A percentile compares a stretch with the other conserved stretches of the same genome.
Conservation (phyloP, 2,329 filamentous ascomycete species). For the Rutstroemia sydowiana region DNA sequence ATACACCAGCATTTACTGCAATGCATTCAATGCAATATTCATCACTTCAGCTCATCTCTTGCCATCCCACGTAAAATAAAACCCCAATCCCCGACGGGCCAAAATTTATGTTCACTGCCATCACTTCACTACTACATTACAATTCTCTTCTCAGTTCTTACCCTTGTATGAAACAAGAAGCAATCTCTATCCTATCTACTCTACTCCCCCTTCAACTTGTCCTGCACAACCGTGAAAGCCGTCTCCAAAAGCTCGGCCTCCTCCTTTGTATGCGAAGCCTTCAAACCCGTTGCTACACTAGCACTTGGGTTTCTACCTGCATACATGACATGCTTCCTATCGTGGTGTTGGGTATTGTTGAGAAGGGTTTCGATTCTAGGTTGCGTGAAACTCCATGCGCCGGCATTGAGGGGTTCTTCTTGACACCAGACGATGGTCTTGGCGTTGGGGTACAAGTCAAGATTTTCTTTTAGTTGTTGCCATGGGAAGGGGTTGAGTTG, state of each 20-base stretch:
- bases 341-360: conserved; percentile 86
- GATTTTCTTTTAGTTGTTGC: conserved; percentile 92
- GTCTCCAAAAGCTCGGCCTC: conserved; percentile 73
- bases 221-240: conserved; percentile 58
- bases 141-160: neutral
- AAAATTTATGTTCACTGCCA: neutral
- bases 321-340: conserved; percentile 94
- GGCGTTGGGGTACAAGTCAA: conserved; percentile 94
- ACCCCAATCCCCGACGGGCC: too few relatives aligned
- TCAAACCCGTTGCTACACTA: conserved; percentile 87
- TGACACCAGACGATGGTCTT: conserved; percentile 97
- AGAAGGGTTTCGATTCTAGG: conserved; percentile 94
- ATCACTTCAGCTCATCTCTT: neutral
- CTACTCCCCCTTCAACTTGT: conserved; percentile 56
- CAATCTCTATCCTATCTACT: neutral
- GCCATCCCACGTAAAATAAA: neutral
- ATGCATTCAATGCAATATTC: neutral
- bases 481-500: conserved; percentile 99
- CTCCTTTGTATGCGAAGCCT: conserved; percentile 83
- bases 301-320: conserved; percentile 90
- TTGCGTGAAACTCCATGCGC: conserved; percentile 95
- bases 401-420: conserved; percentile 95
- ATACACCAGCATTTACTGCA: neutral
- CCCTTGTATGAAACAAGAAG: neutral
- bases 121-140: conserved; percentile 5